Percentiles rank a stretch among this genome's conserved stretches.
Conservation (phyloP, 306 rosid genomes). For the Quillaja saponaria region DNA sequence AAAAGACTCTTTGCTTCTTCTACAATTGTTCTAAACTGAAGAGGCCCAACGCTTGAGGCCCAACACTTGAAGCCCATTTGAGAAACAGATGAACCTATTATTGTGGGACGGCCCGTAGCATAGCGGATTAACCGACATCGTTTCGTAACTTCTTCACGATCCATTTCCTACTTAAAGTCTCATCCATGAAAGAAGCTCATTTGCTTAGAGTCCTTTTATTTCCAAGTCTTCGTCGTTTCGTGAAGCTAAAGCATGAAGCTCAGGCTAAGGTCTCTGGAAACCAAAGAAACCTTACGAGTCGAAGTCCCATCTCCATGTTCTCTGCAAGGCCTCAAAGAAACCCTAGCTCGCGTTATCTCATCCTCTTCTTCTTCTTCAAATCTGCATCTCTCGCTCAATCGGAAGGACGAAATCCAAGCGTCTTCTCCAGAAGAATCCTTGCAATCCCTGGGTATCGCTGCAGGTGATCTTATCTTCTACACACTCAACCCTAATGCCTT, state of each 20-base stretch:
- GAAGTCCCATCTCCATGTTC: constrained; percentile 54
- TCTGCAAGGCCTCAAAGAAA: constrained; percentile 47
- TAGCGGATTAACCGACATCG: no score
- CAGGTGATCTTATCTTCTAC: constrained; percentile 81
- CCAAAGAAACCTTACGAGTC: constrained; percentile 62
- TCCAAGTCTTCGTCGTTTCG: no score
- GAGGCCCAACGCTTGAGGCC: no score
- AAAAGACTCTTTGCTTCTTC: no score
- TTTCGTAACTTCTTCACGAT: no score
- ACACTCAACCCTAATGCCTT: constrained; percentile 43
- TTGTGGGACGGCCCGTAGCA: no score
- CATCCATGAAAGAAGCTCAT: no score
- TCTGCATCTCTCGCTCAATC: constrained; percentile 71
- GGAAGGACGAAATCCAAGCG: constrained; percentile 60
- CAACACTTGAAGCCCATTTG: no score
- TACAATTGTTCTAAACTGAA: no score
- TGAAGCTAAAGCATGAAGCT: constrained; percentile 72
- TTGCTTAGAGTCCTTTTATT: no score
- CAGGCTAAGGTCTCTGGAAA: constrained; percentile 59
- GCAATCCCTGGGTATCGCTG: constrained; percentile 53
- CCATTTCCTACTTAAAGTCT: no score
- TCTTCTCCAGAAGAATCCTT: constrained; percentile 48
- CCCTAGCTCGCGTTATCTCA: constrained; percentile 39
- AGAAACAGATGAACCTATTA: no score
- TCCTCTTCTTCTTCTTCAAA: constrained; percentile 41